phyloP scores from a whole-genome alignment of 352 stramenopile species.

The Pelagophyceae sp. region DNA sequence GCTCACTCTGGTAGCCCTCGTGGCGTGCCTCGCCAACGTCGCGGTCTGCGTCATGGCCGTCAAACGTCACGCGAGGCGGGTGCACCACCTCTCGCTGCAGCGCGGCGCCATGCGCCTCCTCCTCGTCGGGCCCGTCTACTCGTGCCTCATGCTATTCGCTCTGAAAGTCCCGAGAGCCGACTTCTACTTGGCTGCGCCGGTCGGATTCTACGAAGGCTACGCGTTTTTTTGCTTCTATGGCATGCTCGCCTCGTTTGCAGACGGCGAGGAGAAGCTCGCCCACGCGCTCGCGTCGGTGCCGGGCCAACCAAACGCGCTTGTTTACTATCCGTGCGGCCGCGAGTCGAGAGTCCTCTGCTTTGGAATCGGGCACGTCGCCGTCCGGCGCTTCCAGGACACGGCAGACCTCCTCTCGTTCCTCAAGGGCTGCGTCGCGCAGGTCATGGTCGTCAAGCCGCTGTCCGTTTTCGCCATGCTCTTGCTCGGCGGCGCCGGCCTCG shows the following conservation, averaged over 20 bases:
- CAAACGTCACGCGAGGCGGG: neutral
- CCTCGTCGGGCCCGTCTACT: constrained; percentile 14
- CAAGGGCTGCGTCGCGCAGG: constrained; percentile 3
- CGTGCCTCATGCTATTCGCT: neutral
- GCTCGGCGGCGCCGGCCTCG: neutral
- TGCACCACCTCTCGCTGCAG: constrained; percentile 2
- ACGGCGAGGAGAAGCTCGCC: neutral
- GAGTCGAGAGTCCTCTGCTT: neutral
- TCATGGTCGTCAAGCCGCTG: constrained; percentile 10
- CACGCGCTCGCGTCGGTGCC: neutral
- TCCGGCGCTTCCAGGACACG: neutral
- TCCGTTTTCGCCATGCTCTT: neutral
- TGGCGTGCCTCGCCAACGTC: neutral
- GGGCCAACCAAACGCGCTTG: neutral
- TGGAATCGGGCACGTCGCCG: neutral
- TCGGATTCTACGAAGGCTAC: constrained; percentile 17
- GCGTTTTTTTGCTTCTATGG: constrained; percentile 15
- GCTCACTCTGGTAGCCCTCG: neutral
- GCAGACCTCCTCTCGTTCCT: neutral
- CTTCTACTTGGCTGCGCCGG: neutral
- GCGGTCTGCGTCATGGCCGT: constrained; percentile 1
- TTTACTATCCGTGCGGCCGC: neutral
- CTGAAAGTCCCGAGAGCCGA: neutral
- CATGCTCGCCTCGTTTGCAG: neutral
- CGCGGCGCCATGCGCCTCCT: constrained; percentile 11